Evolutionary conservation across 176 grass and related monocot genomes (phyloP).

Genomic region (Oryza officinalis): DNA sequence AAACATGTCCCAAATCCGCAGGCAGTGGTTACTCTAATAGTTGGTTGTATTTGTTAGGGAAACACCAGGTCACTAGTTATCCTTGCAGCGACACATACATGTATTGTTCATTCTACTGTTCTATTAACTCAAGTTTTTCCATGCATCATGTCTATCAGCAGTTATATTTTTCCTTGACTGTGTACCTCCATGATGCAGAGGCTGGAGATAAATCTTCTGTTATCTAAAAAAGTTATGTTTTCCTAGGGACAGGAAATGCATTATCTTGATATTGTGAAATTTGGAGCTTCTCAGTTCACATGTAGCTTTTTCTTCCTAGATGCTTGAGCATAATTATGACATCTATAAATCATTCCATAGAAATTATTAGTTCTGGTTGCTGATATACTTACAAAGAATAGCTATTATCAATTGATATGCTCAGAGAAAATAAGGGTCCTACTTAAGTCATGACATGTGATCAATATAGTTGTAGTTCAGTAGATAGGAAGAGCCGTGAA

Average conservation of each 20-base stretch:
- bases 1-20: background rate
- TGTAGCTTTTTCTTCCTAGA: background rate
- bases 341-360: background rate
- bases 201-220: background rate
- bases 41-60: background rate
- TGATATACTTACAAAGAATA: conserved; percentile 10
- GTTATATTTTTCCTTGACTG: background rate
- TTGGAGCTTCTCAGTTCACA: conserved; percentile 10
- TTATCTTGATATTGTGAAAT: background rate
- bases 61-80: background rate
- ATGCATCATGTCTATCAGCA: background rate
- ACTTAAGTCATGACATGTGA: background rate
- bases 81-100: background rate
- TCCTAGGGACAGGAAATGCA: background rate
- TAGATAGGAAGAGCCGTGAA: background rate
- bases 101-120: background rate
- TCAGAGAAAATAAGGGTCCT: background rate
- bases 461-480: no score
- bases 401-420: no score
- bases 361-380: background rate
- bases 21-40: background rate
- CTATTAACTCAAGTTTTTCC: background rate
- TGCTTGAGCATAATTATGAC: background rate
- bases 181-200: background rate
- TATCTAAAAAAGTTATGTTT: background rate